Conservation (phyloP, 1,284 basidiomycete species). For the Microbotryum silenes-acaulis region DNA sequence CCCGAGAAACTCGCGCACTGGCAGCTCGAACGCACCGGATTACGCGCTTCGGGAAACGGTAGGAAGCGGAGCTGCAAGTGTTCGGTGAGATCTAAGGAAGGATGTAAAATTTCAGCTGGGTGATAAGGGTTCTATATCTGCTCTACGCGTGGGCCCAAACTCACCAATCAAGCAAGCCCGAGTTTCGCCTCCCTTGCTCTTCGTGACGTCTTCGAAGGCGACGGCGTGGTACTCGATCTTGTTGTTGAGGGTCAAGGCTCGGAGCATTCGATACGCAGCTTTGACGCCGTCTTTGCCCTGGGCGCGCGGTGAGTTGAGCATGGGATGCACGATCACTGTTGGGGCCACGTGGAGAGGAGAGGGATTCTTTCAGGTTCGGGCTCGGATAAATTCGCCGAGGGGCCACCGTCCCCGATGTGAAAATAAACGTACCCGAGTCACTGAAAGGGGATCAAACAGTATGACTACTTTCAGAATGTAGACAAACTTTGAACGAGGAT, state of each 20-base stretch:
- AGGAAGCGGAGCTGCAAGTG: conserved; percentile 19
- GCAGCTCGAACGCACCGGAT: conserved; percentile 6
- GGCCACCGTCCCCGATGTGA: too few relatives aligned
- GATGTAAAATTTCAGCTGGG: neutral
- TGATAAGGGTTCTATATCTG: neutral
- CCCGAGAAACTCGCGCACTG: neutral
- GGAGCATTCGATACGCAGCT: conserved; percentile 25
- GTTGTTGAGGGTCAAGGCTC: conserved; percentile 23
- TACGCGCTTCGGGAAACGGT: conserved; percentile 15
- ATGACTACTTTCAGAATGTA: too few relatives aligned
- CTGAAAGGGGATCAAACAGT: neutral
- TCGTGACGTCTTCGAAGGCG: conserved; percentile 11
- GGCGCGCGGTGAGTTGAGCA: conserved; percentile 16
- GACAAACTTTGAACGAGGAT: too few relatives aligned
- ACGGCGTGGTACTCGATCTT: conserved; percentile 41
- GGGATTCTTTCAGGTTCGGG: too few relatives aligned
- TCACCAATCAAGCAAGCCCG: conserved; percentile 4
- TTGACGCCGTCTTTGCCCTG: conserved; percentile 23
- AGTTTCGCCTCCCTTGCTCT: conserved; percentile 14
- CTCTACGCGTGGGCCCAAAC: neutral
- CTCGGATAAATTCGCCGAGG: too few relatives aligned
- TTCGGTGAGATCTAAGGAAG: conserved; percentile 16
- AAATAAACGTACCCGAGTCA: neutral
- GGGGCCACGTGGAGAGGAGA: too few relatives aligned
- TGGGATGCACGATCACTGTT: conserved; percentile 19